Percentiles rank a stretch among this genome's conserved stretches.
phyloP scores from a whole-genome alignment of 192 early-diverging fungal species.

The Rhizophagus prolifer region DNA sequence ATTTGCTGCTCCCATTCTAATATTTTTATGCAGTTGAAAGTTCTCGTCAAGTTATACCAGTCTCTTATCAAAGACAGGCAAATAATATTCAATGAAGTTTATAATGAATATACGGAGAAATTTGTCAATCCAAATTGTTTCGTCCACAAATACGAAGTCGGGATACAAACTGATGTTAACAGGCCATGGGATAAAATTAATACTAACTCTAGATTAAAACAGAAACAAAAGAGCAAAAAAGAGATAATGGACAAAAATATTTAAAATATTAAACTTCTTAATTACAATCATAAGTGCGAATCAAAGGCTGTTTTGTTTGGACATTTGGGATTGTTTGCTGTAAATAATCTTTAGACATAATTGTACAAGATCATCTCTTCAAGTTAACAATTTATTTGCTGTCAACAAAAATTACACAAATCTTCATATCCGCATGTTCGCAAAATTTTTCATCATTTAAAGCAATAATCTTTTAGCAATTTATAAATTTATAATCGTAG shows the following conservation, averaged over 20 bases:
- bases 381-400: too few relatives aligned
- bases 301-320: not conserved
- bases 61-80: slow-evolving; percentile 59
- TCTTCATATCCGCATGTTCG: too few relatives aligned
- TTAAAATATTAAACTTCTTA: not conserved
- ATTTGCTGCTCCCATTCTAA: too few relatives aligned
- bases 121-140: slow-evolving; percentile 65
- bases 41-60: slow-evolving; percentile 35
- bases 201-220: not conserved
- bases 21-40: not conserved
- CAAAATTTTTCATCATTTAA: too few relatives aligned
- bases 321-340: not conserved
- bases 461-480: too few relatives aligned
- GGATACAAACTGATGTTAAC: slow-evolving; percentile 30
- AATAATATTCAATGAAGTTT: slow-evolving; percentile 55
- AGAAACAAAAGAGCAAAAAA: not conserved
- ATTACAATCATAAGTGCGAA: not conserved
- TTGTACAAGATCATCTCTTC: not conserved
- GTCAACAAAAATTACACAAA: too few relatives aligned
- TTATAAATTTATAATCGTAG: too few relatives aligned
- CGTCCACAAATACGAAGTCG: slow-evolving; percentile 54
- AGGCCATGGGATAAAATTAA: not conserved
- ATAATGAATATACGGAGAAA: slow-evolving; percentile 60
- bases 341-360: not conserved
- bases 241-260: not conserved